Base-by-base conservation (phyloP, 2,329 filamentous ascomycete species). In the Penicillium verrucosum region DNA sequence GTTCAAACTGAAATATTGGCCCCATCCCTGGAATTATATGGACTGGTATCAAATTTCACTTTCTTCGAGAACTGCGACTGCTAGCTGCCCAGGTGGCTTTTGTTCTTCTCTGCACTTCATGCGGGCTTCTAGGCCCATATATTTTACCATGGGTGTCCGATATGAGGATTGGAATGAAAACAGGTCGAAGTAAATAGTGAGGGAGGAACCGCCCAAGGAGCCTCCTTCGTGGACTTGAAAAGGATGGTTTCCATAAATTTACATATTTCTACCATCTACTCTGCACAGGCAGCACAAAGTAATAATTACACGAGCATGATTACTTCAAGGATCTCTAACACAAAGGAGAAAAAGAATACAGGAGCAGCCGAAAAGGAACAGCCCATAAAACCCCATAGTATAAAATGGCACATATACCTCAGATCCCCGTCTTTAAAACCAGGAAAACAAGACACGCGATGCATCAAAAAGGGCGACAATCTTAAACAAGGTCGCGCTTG, bases 401-500 rank as follows among this genome's bases (percentile, higher is more conserved):
- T 62, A 57, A 60, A 57, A 63, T 56, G 52, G 59, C 55, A 56
- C 40, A 63, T 61, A 65, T 63, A 65, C 59, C 58, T 61, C 60
- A 50, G 47, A 60, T 54, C 49, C 58, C 56, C 50, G 59, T 53
- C 54, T 58, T 57, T 51, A 62, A 42, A 46, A 62, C 43, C 41
- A 56, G 58, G 54, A 60, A 46, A 65, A 52, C 57, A 60, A 60
- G 55, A 47, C 51, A 58, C 48, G 59, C 46, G 49, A 60, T 58
- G 60, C 49, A 58, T 62, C 59, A 59, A 42, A 58, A 53, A 29
- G 37, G 56, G 42, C 42, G 51, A 47, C 56, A 40, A 47, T 21
- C 61, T 83, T 90, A 99, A 82, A 99, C 85, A 76, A 99, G 82
- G 80, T 99, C 94, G 65, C 90, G 86, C 83, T 92, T 91, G 76